These are phyloP conservation scores for Kentomonas sorsogonicus DNA, from an alignment of 208 protist genomes.

Conservation along the genomic window DNA sequence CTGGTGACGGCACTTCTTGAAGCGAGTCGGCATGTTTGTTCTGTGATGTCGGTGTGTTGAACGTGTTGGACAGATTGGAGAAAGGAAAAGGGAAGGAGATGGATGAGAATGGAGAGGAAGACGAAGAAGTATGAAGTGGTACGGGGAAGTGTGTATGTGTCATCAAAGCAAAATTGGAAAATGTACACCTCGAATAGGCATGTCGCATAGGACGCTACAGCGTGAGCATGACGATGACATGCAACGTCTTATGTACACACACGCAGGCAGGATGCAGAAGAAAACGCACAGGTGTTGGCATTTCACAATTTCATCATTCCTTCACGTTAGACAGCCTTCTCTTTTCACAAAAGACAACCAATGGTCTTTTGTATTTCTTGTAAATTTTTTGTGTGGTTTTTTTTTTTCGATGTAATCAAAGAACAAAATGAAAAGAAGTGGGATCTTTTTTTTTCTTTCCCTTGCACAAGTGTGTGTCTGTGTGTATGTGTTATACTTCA, in stretches of 20 bases:
- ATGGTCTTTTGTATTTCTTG: no score
- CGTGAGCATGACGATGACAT: neutral
- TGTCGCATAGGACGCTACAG: neutral
- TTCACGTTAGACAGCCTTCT: no score
- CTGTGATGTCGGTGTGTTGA: slow-evolving; percentile 3
- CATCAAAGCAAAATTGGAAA: neutral
- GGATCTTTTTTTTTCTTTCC: no score
- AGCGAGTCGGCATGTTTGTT: slow-evolving; percentile 81
- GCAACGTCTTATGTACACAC: neutral
- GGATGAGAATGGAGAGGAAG: neutral
- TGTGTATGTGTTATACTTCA: slow-evolving; percentile 2
- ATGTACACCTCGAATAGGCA: neutral
- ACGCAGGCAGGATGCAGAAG: neutral
- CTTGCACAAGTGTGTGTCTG: neutral
- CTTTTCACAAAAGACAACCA: no score
- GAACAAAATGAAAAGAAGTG: slow-evolving; percentile 39
- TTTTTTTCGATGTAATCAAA: slow-evolving; percentile 10
- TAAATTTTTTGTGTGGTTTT: no score
- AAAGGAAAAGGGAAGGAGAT: slow-evolving; percentile 13
- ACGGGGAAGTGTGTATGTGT: neutral
- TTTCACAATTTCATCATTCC: no score
- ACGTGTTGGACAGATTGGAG: neutral
- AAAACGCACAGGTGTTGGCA: no score
- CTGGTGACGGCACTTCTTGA: slow-evolving; percentile 91
- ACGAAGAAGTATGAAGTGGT: neutral